These are phyloP conservation scores for Hura crepitans DNA, from an alignment of 441 rosid genomes.

Conservation along the genomic window DNA sequence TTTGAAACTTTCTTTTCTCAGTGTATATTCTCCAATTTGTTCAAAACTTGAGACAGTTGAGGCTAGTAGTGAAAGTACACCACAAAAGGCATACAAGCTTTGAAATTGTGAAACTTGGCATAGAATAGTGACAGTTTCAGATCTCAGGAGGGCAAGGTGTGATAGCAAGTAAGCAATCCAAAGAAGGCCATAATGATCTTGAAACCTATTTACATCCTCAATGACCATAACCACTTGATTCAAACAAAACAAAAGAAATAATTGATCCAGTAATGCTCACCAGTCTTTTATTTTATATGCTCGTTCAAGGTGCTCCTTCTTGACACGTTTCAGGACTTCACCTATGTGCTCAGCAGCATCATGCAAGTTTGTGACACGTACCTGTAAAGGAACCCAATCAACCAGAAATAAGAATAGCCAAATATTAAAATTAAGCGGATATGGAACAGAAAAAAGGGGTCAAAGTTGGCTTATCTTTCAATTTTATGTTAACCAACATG, in stretches of 20 bases:
- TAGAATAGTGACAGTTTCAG: not conserved
- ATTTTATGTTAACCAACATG: not conserved
- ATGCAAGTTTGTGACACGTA: conserved; percentile 79
- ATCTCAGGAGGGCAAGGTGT: not conserved
- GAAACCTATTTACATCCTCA: not conserved
- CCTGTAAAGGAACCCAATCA: conserved; percentile 35
- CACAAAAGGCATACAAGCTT: not conserved
- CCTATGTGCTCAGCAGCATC: conserved; percentile 93
- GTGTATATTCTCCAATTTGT: not conserved
- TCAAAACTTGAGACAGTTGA: not conserved
- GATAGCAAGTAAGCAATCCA: not conserved
- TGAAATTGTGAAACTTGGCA: not conserved
- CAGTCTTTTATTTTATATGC: conserved; percentile 83
- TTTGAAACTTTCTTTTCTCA: not conserved
- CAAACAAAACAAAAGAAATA: not conserved
- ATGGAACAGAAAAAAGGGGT: not conserved
- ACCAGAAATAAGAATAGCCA: not conserved
- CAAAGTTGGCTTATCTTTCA: not conserved
- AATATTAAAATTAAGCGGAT: not conserved
- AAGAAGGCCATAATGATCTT: not conserved
- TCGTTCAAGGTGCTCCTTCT: conserved; percentile 76
- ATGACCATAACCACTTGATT: not conserved
- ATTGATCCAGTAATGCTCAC: conserved; percentile 36
- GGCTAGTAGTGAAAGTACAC: not conserved
- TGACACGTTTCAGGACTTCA: conserved; percentile 86